phyloP scores from a whole-genome alignment of 148 eudicot genomes.

The Rhododendron kiyosumense region DNA sequence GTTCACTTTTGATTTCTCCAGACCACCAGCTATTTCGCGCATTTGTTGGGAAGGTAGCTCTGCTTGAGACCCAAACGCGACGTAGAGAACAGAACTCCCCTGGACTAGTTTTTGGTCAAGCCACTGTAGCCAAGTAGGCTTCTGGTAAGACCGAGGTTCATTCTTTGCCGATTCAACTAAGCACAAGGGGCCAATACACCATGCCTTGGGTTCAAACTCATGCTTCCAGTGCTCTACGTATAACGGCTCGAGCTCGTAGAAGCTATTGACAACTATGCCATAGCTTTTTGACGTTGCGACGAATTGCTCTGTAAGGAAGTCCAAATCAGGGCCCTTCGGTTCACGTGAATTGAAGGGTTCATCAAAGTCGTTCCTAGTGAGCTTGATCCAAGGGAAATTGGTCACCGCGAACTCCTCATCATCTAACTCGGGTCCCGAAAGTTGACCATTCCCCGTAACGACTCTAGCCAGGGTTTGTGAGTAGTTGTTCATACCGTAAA shows the following conservation, averaged over 20 bases:
- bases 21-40: slow-evolving; percentile 42
- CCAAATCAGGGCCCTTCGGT: slow-evolving; percentile 29
- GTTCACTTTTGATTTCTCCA: slow-evolving; percentile 42
- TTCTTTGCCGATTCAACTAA: slow-evolving; percentile 18
- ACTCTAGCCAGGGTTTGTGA: background rate
- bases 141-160: background rate
- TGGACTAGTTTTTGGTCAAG: slow-evolving; percentile 31
- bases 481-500: slow-evolving; percentile 37
- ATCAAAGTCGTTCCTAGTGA: slow-evolving; percentile 43
- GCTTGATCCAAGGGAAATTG: slow-evolving; percentile 43
- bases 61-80: slow-evolving; percentile 35
- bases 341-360: slow-evolving; percentile 15
- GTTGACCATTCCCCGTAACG: background rate
- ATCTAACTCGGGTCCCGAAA: slow-evolving; percentile 20
- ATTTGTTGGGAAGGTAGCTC: slow-evolving; percentile 42
- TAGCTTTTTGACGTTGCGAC: slow-evolving; percentile 25
- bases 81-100: slow-evolving; percentile 31
- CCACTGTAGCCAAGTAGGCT: slow-evolving; percentile 49
- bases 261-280: slow-evolving; percentile 47
- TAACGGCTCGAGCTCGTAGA: slow-evolving; percentile 46
- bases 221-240: slow-evolving; percentile 34
- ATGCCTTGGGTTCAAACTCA: slow-evolving; percentile 28
- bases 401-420: slow-evolving; percentile 39
- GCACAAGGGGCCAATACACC: slow-evolving; percentile 62
- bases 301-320: slow-evolving; percentile 25